Evolutionary conservation across 192 early-diverging fungal genomes (phyloP), one percentile per base, ranked within the genome.

Genomic region (Coemansia sp.): DNA sequence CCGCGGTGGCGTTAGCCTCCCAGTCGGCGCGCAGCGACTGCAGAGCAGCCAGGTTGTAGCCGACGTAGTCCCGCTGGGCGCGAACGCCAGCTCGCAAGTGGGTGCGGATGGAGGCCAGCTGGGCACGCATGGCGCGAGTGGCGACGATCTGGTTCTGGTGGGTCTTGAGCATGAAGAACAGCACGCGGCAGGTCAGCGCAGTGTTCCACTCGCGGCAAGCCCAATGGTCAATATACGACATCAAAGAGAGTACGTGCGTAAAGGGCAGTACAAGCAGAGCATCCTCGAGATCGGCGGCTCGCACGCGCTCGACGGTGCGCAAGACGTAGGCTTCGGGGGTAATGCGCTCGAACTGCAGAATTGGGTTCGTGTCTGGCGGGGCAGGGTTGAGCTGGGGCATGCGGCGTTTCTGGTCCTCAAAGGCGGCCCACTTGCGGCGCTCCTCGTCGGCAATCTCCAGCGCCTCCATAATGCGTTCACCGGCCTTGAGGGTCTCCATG

Each of bases 401-500:
- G 4, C 67, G 65, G 53, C 73, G 60, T 60, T 59, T 62, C 62
- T 82, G 87, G 34, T 83, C 76, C 44, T 89, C 86, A 67, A 89
- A 91, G 21, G 79, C 88, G 40, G 83, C 79, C 88, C 89, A 86
- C 24, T 87, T 89, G 54, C 80, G 67, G 36, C 86, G 87, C 67
- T 98, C 94, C 63, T 92, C 88, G 67, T 94, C 93, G 63, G 89
- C 95, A 35, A 98, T 78, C 42, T 96, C 92, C 51, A 99, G 81
- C 8, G 97, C 94, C 68, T 96, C 95, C 69, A 96, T 89, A 41
- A 99, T 90, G 36, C 89, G 85, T 74, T 99, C 97, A 68, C 95
- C 95, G 13, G 97, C 92, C 69, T 97, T 95, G 37, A 99, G 87
- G n/a, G 96, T 94, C 75, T 95, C 95, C 78, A 91, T 87, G 5